phyloP scores from a whole-genome alignment of 1,139 yeast genomes.

The Debaryomyces nepalensis region DNA sequence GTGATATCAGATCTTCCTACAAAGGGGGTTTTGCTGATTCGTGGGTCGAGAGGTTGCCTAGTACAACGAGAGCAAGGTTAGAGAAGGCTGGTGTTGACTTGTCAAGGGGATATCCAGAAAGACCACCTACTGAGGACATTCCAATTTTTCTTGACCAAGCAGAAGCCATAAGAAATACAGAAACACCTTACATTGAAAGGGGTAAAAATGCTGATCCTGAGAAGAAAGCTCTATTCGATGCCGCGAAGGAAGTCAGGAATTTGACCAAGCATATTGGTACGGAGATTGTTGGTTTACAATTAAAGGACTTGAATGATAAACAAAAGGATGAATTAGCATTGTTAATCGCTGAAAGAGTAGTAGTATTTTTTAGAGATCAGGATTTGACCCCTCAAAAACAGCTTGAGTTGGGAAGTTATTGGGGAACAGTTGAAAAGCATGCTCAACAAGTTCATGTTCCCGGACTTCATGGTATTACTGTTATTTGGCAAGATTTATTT shows the following conservation, averaged over 20 bases:
- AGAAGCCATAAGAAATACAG: slow-evolving; percentile 43
- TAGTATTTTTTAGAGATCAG: slow-evolving; percentile 49
- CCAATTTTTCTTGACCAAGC: slow-evolving; percentile 63
- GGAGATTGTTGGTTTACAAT: slow-evolving; percentile 59
- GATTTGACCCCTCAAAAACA: slow-evolving; percentile 51
- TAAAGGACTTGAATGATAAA: slow-evolving; percentile 51
- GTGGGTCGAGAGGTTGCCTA: slow-evolving; percentile 24
- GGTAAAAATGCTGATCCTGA: slow-evolving; percentile 57
- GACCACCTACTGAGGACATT: slow-evolving; percentile 32
- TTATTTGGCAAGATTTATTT: slow-evolving; percentile 56
- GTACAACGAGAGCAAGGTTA: slow-evolving; percentile 27
- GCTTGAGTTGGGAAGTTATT: slow-evolving; percentile 47
- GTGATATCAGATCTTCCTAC: slow-evolving; percentile 11
- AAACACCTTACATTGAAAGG: slow-evolving; percentile 47
- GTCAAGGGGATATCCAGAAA: slow-evolving; percentile 38
- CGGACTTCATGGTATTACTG: slow-evolving; percentile 45
- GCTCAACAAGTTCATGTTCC: slow-evolving; percentile 44
- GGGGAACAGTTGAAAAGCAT: slow-evolving; percentile 52
- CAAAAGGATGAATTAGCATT: slow-evolving; percentile 57
- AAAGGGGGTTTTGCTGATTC: slow-evolving; percentile 22
- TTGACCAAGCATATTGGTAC: slow-evolving; percentile 57
- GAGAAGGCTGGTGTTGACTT: slow-evolving; percentile 35
- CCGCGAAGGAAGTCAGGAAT: slow-evolving; percentile 52
- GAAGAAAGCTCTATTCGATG: slow-evolving; percentile 56
- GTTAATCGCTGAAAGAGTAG: slow-evolving; percentile 48